These are phyloP conservation scores for Ascochyta fabae DNA, from an alignment of 2,329 filamentous ascomycete genomes.

Conservation along the genomic window DNA sequence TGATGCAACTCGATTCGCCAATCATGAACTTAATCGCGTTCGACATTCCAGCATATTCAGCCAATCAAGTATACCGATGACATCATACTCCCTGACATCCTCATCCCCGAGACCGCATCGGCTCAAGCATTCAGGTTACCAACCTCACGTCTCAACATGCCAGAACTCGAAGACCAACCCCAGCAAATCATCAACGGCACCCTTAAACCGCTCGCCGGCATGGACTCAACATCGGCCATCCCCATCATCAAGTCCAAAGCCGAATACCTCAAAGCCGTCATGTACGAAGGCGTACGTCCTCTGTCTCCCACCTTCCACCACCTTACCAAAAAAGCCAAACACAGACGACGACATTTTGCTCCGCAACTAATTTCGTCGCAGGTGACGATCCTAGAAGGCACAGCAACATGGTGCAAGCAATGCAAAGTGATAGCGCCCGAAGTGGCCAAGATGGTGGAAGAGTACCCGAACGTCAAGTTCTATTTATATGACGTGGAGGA, in stretches of 20 bases:
- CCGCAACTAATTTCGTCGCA: neutral
- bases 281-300: constrained; percentile 33
- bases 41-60: constrained; percentile 3
- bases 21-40: neutral
- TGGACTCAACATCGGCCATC: constrained; percentile 18
- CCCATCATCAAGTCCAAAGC: constrained; percentile 33
- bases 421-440: constrained; percentile 39
- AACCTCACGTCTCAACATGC: neutral
- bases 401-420: constrained; percentile 39
- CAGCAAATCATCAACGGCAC: constrained; percentile 17
- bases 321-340: neutral
- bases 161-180: constrained; percentile 1
- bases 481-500: constrained; percentile 42
- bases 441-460: constrained; percentile 32
- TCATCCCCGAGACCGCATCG: neutral
- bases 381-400: constrained; percentile 41
- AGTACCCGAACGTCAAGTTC: constrained; percentile 34
- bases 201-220: constrained; percentile 5
- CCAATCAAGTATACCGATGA: constrained; percentile 6
- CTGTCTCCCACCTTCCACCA: neutral
- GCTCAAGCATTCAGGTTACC: neutral
- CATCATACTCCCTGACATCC: constrained; percentile 8
- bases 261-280: constrained; percentile 39
- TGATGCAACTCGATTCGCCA: no score
- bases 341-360: no score